Percentiles rank a stretch among this genome's conserved stretches.
phyloP scores from a whole-genome alignment of 139 green algal species.

The Micractinium conductrix region DNA sequence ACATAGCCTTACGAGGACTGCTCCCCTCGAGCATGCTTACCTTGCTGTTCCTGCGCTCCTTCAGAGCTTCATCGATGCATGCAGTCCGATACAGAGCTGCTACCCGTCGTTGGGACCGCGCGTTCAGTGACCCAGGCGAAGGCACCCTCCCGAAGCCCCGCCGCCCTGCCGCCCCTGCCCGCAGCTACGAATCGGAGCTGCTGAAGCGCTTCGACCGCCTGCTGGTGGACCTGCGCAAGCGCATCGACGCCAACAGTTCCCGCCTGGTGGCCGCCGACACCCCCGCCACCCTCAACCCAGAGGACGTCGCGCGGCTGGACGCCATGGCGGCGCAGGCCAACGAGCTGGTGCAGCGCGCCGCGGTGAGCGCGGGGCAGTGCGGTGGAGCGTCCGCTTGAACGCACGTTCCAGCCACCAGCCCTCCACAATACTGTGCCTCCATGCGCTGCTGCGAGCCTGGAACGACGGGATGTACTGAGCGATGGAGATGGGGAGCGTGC shows the following conservation, averaged over 20 bases:
- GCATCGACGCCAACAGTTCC: slow-evolving; percentile 50
- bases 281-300: neutral
- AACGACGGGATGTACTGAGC: too few species aligned
- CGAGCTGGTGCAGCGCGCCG: slow-evolving; percentile 49
- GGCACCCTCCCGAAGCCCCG: too few species aligned
- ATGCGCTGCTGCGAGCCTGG: neutral
- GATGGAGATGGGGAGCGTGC: too few species aligned
- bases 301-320: slow-evolving; percentile 49
- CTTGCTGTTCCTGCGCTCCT: neutral
- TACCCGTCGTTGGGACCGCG: too few species aligned
- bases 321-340: slow-evolving; percentile 43
- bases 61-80: neutral
- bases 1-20: neutral
- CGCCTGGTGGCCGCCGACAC: slow-evolving; percentile 32
- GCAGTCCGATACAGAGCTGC: too few species aligned
- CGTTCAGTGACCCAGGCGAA: too few species aligned
- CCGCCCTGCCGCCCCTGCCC: too few species aligned
- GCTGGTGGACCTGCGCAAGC: slow-evolving; percentile 51
- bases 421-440: too few species aligned
- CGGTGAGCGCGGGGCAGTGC: neutral
- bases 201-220: slow-evolving; percentile 52
- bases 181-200: slow-evolving; percentile 31
- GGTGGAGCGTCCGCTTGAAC: too few species aligned
- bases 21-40: too few species aligned
- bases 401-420: too few species aligned